Conservation (phyloP, 495 filamentous ascomycete species). For the Xylaria curta region DNA sequence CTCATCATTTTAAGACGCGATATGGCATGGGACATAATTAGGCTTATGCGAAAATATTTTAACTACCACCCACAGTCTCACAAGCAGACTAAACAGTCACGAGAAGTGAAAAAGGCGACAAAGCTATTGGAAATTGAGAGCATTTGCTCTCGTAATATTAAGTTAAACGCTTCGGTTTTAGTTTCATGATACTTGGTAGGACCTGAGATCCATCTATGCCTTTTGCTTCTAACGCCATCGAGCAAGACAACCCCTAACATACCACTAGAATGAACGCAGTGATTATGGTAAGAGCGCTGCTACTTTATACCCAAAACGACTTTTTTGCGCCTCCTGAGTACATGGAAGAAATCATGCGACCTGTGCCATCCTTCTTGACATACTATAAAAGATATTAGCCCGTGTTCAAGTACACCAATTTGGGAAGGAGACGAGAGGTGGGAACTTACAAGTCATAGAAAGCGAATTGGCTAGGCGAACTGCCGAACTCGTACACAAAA, state of each 20-base stretch:
- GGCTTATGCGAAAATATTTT: conserved; percentile 29
- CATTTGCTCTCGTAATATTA: conserved; percentile 31
- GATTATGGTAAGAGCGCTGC: background rate
- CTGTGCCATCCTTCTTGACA: conserved; percentile 56
- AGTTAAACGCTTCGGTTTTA: background rate
- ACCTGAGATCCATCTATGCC: conserved; percentile 18
- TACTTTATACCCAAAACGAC: conserved; percentile 13
- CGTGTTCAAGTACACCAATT: background rate
- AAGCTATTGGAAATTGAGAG: background rate
- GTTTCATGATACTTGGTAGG: conserved; percentile 29
- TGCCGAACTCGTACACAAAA: conserved; percentile 95
- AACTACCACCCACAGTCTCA: background rate
- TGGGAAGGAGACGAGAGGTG: background rate
- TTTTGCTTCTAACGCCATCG: conserved; percentile 27
- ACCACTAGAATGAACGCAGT: background rate
- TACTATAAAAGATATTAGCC: conserved; percentile 47
- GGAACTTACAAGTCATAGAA: conserved; percentile 95
- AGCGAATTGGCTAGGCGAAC: conserved; percentile 91
- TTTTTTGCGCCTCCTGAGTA: background rate
- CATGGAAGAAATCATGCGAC: conserved; percentile 33
- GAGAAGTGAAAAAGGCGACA: background rate
- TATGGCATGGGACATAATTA: conserved; percentile 15
- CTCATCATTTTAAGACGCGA: background rate
- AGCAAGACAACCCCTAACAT: conserved; percentile 23
- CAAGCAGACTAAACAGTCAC: background rate